phyloP scores from a whole-genome alignment of 345 rosid genomes.

The Toxicodendron radicans region DNA sequence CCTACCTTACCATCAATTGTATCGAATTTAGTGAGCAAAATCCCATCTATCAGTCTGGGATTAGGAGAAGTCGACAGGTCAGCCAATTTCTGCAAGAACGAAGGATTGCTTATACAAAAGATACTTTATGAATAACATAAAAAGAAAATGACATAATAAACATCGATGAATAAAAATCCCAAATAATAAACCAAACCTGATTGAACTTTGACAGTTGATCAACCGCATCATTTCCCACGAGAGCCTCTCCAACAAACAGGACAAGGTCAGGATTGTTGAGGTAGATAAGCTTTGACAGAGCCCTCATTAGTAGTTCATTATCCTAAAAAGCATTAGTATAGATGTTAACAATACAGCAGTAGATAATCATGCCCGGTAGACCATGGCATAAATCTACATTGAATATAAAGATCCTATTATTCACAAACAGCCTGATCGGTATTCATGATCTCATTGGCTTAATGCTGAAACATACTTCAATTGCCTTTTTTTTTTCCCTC shows the following conservation, averaged over 20 bases:
- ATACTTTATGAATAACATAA: neutral
- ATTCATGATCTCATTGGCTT: neutral
- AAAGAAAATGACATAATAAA: neutral
- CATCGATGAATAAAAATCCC: neutral
- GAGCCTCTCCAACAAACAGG: slow-evolving; percentile 97
- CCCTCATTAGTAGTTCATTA: slow-evolving; percentile 98
- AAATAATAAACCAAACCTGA: slow-evolving; percentile 51
- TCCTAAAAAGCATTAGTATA: slow-evolving; percentile 44
- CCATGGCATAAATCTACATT: neutral
- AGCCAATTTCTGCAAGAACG: slow-evolving; percentile 66
- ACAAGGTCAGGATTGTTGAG: slow-evolving; percentile 90
- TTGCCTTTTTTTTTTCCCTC: neutral
- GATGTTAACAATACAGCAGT: neutral
- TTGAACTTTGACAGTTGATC: slow-evolving; percentile 95
- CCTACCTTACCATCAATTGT: slow-evolving; percentile 94
- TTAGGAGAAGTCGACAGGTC: slow-evolving; percentile 77
- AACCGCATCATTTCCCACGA: slow-evolving; percentile 97
- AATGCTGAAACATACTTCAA: neutral
- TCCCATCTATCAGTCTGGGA: slow-evolving; percentile 87
- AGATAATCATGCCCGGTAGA: neutral
- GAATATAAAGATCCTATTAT: neutral
- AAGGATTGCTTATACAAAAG: slow-evolving; percentile 6
- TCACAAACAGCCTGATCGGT: neutral
- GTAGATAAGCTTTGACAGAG: slow-evolving; percentile 86
- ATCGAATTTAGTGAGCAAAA: slow-evolving; percentile 91